Evolutionary conservation across 1,284 basidiomycete species (phyloP).

Genomic region (Trametes versicolor): DNA sequence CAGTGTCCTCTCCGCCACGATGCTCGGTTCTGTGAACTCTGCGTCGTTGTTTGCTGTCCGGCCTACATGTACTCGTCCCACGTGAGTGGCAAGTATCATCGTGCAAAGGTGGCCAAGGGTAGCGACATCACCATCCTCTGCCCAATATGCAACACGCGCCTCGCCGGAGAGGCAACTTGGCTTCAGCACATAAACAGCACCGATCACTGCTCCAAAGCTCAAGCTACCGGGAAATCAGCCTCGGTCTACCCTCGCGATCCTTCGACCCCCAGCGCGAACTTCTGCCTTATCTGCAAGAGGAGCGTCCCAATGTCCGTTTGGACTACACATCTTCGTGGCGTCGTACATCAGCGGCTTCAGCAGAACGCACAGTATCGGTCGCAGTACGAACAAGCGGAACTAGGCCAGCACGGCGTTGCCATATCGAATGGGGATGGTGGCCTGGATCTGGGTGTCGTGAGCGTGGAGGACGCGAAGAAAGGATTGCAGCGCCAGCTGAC

Average conservation of each 20-base stretch:
- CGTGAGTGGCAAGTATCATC: conserved; percentile 18
- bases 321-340: conserved; percentile 15
- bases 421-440: conserved; percentile 36
- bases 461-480: neutral
- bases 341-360: conserved; percentile 17
- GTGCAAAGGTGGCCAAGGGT: neutral
- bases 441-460: conserved; percentile 41
- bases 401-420: conserved; percentile 38
- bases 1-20: conserved; percentile 23
- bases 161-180: conserved; percentile 9
- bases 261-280: neutral
- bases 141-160: conserved; percentile 1
- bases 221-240: neutral
- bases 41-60: conserved; percentile 22
- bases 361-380: conserved; percentile 32
- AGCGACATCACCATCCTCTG: neutral
- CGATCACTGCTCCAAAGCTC: neutral
- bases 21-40: conserved; percentile 27
- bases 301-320: conserved; percentile 14
- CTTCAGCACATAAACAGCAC: conserved; percentile 3
- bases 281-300: conserved; percentile 20
- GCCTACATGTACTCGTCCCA: conserved; percentile 13
- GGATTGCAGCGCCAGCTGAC: neutral
- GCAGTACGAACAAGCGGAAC: conserved; percentile 38
- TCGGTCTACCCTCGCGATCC: conserved; percentile 10